Conservation (phyloP, 2,329 filamentous ascomycete genomes). For the Sporothrix humicola region DNA sequence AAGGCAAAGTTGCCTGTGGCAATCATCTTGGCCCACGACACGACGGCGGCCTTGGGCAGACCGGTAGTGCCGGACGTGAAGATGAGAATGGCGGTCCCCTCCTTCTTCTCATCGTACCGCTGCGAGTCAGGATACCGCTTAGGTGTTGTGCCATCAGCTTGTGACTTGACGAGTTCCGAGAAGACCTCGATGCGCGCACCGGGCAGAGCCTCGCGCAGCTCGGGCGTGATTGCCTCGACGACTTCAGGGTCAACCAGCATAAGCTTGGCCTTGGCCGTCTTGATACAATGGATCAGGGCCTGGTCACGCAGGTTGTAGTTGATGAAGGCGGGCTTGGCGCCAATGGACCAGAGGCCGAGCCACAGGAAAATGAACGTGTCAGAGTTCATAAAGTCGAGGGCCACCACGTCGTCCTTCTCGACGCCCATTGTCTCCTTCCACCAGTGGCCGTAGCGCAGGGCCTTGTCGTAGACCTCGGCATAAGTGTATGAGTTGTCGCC, state of each 20-base stretch:
- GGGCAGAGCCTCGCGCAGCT: slow-evolving; percentile 58
- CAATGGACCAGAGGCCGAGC: slow-evolving; percentile 81
- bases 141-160: slow-evolving; percentile 58
- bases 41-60: slow-evolving; percentile 77
- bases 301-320: slow-evolving; percentile 82
- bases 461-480: slow-evolving; percentile 72
- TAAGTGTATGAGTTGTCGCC: slow-evolving; percentile 74
- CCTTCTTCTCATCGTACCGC: slow-evolving; percentile 56
- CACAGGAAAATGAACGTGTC: slow-evolving; percentile 77
- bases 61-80: slow-evolving; percentile 88
- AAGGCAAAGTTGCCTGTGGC: slow-evolving; percentile 59
- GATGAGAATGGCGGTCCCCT: slow-evolving; percentile 74
- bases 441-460: slow-evolving; percentile 77
- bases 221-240: slow-evolving; percentile 60
- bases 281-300: slow-evolving; percentile 75
- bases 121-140: slow-evolving; percentile 63
- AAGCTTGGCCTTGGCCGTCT: slow-evolving; percentile 68
- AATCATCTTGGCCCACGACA: slow-evolving; percentile 72
- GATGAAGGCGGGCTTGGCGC: slow-evolving; percentile 82
- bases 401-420: slow-evolving; percentile 75
- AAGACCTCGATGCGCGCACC: slow-evolving; percentile 66
- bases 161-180: slow-evolving; percentile 60
- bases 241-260: slow-evolving; percentile 71
- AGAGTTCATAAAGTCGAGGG: slow-evolving; percentile 80
- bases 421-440: slow-evolving; percentile 68